Evolutionary conservation across 2,329 filamentous ascomycete genomes (phyloP).

Genomic region (Hypoxylon sp.): DNA sequence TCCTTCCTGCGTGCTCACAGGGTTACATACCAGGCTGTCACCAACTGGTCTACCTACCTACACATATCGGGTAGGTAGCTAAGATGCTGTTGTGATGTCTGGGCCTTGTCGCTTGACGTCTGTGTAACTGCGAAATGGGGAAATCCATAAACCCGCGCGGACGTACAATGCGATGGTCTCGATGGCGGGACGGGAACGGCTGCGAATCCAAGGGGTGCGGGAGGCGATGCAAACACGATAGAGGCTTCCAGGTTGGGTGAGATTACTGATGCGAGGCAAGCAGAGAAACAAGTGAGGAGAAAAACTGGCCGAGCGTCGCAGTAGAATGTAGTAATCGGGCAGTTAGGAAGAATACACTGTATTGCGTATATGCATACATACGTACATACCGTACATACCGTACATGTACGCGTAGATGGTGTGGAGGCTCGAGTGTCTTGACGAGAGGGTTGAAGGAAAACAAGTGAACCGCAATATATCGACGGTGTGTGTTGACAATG

Average conservation of each 20-base stretch:
- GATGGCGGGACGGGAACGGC: constrained; percentile 33
- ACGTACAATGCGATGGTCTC: constrained; percentile 44
- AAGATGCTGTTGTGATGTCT: constrained; percentile 22
- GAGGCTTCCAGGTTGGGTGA: constrained; percentile 2
- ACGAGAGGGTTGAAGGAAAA: background rate
- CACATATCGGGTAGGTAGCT: constrained; percentile 32
- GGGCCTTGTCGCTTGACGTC: constrained; percentile 45
- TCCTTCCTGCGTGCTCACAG: constrained; percentile 13
- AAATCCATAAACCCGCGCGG: constrained; percentile 36
- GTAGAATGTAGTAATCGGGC: constrained; percentile 32
- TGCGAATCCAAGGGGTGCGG: constrained; percentile 27
- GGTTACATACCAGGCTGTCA: constrained; percentile 35
- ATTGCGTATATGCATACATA: constrained; percentile 22
- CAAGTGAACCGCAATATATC: background rate
- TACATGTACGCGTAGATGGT: constrained; percentile 7
- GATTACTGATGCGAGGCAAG: constrained; percentile 12
- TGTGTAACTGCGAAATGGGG: constrained; percentile 43
- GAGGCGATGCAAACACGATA: constrained; percentile 15
- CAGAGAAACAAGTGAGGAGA: constrained; percentile 21
- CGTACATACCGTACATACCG: no score
- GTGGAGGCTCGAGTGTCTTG: background rate
- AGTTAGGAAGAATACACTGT: constrained; percentile 9
- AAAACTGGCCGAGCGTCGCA: constrained; percentile 21
- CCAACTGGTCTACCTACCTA: constrained; percentile 21
- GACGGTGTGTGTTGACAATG: constrained; percentile 12